Evolutionary conservation across 352 stramenopile genomes (phyloP).

Genomic region (Globisporangium echinulatum): DNA sequence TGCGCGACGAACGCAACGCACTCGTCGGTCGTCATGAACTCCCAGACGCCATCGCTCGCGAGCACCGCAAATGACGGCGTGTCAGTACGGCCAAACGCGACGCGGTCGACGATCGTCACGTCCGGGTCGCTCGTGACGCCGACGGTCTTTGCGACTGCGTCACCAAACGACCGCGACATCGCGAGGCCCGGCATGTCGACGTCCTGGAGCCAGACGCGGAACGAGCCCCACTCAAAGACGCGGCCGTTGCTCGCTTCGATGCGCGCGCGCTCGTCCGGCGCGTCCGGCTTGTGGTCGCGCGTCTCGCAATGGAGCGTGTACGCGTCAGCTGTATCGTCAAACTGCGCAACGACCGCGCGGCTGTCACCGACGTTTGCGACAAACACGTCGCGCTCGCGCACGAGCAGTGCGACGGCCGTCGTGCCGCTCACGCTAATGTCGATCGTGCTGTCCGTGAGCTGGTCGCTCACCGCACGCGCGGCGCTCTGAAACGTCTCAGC

Average conservation of each 20-base stretch:
- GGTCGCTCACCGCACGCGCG: slow-evolving; percentile 28
- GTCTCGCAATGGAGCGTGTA: slow-evolving; percentile 62
- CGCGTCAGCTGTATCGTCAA: slow-evolving; percentile 18
- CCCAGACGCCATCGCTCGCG: slow-evolving; percentile 80
- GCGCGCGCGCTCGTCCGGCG: slow-evolving; percentile 50
- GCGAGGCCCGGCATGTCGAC: slow-evolving; percentile 79
- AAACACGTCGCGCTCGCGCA: slow-evolving; percentile 55
- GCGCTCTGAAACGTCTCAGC: slow-evolving; percentile 48
- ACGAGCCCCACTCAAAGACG: slow-evolving; percentile 77
- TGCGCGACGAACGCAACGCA: slow-evolving; percentile 55
- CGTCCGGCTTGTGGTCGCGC: slow-evolving; percentile 76
- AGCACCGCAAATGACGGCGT: slow-evolving; percentile 59
- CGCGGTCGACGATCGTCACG: slow-evolving; percentile 34
- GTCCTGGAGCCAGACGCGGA: slow-evolving; percentile 80
- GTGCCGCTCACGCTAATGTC: slow-evolving; percentile 78
- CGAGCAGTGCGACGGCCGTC: slow-evolving; percentile 58
- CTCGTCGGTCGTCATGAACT: slow-evolving; percentile 74
- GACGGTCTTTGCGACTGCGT: slow-evolving; percentile 71
- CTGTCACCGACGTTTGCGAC: slow-evolving; percentile 74
- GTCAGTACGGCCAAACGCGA: slow-evolving; percentile 18
- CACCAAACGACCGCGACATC: slow-evolving; percentile 80
- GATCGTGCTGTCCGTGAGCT: slow-evolving; percentile 39
- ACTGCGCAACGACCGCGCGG: slow-evolving; percentile 51
- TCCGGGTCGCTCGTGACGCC: slow-evolving; percentile 72
- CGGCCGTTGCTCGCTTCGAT: slow-evolving; percentile 69